Percentiles rank a stretch among this genome's conserved stretches.
Conservation (phyloP, 768 basidiomycete genomes). For the Glaciozyma antarctica region DNA sequence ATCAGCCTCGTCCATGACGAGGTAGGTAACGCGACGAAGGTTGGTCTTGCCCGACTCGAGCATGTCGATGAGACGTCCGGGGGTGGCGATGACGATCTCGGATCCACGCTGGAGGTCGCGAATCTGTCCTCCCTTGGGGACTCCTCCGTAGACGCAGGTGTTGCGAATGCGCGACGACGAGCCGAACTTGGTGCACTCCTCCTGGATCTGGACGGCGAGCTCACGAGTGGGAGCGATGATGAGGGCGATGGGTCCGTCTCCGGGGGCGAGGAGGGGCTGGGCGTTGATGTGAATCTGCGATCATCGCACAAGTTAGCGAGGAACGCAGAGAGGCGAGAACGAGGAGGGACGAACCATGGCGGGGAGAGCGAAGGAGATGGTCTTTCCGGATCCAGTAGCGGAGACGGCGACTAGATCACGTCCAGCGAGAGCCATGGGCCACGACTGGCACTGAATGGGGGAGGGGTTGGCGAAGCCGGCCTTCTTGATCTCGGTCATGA, state of each 20-base stretch:
- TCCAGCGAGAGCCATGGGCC: constrained; percentile 75
- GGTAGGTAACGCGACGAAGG: constrained; percentile 86
- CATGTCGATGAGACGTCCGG: constrained; percentile 98
- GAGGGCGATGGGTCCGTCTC: constrained; percentile 94
- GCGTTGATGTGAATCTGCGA: constrained; percentile 84
- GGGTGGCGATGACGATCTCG: constrained; percentile 99
- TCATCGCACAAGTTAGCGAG: constrained; percentile 55
- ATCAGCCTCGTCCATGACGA: constrained; percentile 99
- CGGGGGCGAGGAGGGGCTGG: constrained; percentile 82
- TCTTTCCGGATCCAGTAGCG: constrained; percentile 98
- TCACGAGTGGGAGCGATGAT: constrained; percentile 96
- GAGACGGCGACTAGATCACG: constrained; percentile 60
- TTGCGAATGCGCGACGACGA: constrained; percentile 81
- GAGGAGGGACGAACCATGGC: constrained; percentile 54
- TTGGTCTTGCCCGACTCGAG: constrained; percentile 93
- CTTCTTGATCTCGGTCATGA: constrained; percentile 50
- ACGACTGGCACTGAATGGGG: constrained; percentile 96
- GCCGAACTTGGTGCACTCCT: constrained; percentile 98
- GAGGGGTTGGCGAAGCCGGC: constrained; percentile 88
- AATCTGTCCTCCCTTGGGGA: constrained; percentile 96
- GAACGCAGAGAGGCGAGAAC: constrained; percentile 67
- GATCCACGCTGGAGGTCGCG: constrained; percentile 94
- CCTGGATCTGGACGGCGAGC: constrained; percentile 96
- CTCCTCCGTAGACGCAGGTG: constrained; percentile 97
- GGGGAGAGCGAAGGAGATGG: constrained; percentile 93